These are phyloP conservation scores for Schizochytrium sp. DNA, from an alignment of 108 stramenopile genomes.

Conservation along the genomic window DNA sequence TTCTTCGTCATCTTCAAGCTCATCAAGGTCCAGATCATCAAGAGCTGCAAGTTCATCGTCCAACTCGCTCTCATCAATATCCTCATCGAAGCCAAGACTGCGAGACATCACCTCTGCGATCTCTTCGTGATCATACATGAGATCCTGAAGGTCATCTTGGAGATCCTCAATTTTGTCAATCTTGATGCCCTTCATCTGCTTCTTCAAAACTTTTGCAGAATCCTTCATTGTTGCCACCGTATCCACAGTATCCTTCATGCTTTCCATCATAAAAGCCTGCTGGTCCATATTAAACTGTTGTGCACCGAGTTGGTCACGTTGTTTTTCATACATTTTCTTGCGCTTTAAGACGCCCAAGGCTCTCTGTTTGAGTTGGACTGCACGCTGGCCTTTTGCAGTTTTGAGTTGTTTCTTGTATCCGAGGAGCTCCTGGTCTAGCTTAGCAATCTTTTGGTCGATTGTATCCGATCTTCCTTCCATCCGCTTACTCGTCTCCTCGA, in stretches of 20 bases:
- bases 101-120: constrained; percentile 85
- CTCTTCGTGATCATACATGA: constrained; percentile 93
- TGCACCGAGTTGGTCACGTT: constrained; percentile 90
- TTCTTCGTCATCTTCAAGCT: constrained; percentile 84
- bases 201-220: constrained; percentile 87
- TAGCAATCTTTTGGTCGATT: constrained; percentile 84
- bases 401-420: constrained; percentile 88
- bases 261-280: constrained; percentile 91
- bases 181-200: constrained; percentile 86
- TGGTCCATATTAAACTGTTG: constrained; percentile 98
- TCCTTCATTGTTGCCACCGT: constrained; percentile 95
- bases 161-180: constrained; percentile 94
- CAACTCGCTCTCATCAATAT: constrained; percentile 94
- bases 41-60: constrained; percentile 96
- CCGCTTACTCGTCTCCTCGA: constrained; percentile 81
- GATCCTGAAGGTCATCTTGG: constrained; percentile 90
- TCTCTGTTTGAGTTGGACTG: constrained; percentile 84
- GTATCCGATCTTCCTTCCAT: constrained; percentile 78
- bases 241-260: constrained; percentile 88
- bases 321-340: constrained; percentile 96
- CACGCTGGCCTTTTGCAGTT: constrained; percentile 80
- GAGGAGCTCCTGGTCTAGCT: constrained; percentile 83
- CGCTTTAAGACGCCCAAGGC: constrained; percentile 92
- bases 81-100: constrained; percentile 86
- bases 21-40: constrained; percentile 80